phyloP scores from a whole-genome alignment of 192 early-diverging fungal genomes.

The Coemansia asiatica region DNA sequence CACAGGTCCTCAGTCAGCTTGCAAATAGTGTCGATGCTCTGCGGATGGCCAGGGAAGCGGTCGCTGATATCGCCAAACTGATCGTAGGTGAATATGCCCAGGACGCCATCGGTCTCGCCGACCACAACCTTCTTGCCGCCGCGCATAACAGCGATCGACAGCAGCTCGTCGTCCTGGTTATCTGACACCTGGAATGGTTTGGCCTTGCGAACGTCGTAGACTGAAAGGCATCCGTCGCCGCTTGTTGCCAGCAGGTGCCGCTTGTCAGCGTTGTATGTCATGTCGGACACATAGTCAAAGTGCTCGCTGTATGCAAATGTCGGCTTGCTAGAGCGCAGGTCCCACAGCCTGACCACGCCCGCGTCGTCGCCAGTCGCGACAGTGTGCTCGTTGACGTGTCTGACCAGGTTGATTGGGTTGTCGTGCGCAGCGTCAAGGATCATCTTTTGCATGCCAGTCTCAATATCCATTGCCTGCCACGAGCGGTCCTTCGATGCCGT shows the following conservation, averaged over 20 bases:
- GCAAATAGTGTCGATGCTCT: slow-evolving; percentile 82
- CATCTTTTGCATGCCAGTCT: slow-evolving; percentile 69
- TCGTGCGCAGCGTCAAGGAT: slow-evolving; percentile 81
- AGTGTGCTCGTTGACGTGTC: slow-evolving; percentile 68
- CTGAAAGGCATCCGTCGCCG: slow-evolving; percentile 88
- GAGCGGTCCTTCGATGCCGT: slow-evolving; percentile 85
- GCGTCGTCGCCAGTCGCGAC: slow-evolving; percentile 93
- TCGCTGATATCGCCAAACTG: slow-evolving; percentile 94
- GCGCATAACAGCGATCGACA: slow-evolving; percentile 70
- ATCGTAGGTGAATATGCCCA: slow-evolving; percentile 87
- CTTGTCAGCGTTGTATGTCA: slow-evolving; percentile 67
- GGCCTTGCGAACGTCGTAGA: slow-evolving; percentile 87
- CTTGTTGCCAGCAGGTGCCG: slow-evolving; percentile 80
- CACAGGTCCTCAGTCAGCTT: slow-evolving; percentile 83
- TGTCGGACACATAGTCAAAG: slow-evolving; percentile 90
- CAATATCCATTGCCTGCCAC: slow-evolving; percentile 74
- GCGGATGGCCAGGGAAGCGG: slow-evolving; percentile 92
- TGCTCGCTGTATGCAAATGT: slow-evolving; percentile 82
- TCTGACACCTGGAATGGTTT: slow-evolving; percentile 85
- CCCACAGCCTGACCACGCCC: slow-evolving; percentile 90
- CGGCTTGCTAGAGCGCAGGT: slow-evolving; percentile 73
- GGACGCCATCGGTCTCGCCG: slow-evolving; percentile 85
- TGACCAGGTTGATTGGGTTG: slow-evolving; percentile 75
- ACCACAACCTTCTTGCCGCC: slow-evolving; percentile 82
- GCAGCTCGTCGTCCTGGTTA: slow-evolving; percentile 93